phyloP scores from a whole-genome alignment of 2,329 filamentous ascomycete genomes.

The Colletotrichum sp. region DNA sequence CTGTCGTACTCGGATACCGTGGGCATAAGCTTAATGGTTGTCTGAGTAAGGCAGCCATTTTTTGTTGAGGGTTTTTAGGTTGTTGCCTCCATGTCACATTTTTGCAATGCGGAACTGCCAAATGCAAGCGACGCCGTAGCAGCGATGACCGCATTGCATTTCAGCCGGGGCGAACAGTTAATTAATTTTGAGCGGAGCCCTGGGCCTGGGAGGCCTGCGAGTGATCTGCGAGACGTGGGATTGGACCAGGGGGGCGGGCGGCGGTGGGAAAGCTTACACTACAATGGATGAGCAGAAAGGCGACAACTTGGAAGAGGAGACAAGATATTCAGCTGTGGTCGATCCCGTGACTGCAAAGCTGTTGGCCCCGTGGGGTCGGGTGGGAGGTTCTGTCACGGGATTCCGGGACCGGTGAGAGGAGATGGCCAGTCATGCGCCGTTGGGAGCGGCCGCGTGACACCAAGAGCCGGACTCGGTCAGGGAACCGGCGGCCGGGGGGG shows the following conservation, averaged over 20 bases:
- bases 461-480: slow-evolving; percentile 17
- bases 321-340: not conserved
- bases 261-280: not conserved
- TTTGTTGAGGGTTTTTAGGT: not conserved
- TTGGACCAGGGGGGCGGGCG: not conserved
- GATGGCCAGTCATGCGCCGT: slow-evolving; percentile 18
- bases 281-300: not conserved
- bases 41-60: not conserved
- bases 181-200: not conserved
- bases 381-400: not conserved
- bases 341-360: slow-evolving; percentile 2
- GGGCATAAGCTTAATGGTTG: not conserved
- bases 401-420: slow-evolving; percentile 18
- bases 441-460: slow-evolving; percentile 15
- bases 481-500: not conserved
- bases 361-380: not conserved
- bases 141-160: not conserved
- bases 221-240: not conserved
- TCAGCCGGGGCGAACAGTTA: not conserved
- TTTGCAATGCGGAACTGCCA: not conserved
- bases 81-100: not conserved
- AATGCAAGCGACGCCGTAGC: not conserved
- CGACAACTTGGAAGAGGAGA: not conserved
- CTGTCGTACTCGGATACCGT: not conserved
- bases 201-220: not conserved